Evolutionary conservation across 2,329 filamentous ascomycete species (phyloP).

Genomic region (Talaromyces pinophilus): DNA sequence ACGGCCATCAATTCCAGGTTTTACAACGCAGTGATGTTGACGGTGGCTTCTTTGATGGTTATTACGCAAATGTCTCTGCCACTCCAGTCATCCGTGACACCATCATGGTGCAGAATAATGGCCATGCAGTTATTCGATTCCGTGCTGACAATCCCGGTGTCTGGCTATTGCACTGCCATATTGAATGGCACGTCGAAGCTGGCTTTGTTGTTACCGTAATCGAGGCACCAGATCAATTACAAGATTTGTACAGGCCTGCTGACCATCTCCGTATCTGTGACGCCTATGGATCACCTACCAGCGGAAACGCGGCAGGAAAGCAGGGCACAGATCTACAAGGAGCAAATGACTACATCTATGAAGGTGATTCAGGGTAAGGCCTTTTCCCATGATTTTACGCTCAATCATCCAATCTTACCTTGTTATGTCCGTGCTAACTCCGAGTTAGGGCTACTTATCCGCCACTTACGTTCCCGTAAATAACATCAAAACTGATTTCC

Average conservation of each 20-base stretch:
- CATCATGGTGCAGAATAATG: slow-evolving; percentile 36
- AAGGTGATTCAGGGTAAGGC: slow-evolving; percentile 22
- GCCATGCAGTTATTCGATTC: slow-evolving; percentile 39
- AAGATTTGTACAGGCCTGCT: slow-evolving; percentile 23
- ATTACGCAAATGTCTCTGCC: slow-evolving; percentile 30
- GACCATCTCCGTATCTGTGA: slow-evolving; percentile 30
- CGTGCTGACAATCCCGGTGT: slow-evolving; percentile 38
- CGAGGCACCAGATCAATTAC: slow-evolving; percentile 35
- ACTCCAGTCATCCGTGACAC: slow-evolving; percentile 38
- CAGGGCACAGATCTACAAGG: slow-evolving; percentile 11
- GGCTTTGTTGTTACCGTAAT: slow-evolving; percentile 38
- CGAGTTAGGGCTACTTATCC: slow-evolving; percentile 19
- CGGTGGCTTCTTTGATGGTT: slow-evolving; percentile 33
- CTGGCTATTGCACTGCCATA: slow-evolving; percentile 40
- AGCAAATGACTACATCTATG: slow-evolving; percentile 21
- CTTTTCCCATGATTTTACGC: not conserved
- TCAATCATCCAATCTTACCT: not conserved
- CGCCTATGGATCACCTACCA: slow-evolving; percentile 27
- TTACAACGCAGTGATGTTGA: slow-evolving; percentile 34
- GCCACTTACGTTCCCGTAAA: slow-evolving; percentile 8
- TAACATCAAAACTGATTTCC: not conserved
- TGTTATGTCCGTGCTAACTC: not conserved
- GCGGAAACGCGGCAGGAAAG: slow-evolving; percentile 31
- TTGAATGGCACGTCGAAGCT: slow-evolving; percentile 39
- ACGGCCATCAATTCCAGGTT: slow-evolving; percentile 56